phyloP scores from a whole-genome alignment of 768 basidiomycete genomes.

The Boletellus ananiceps region DNA sequence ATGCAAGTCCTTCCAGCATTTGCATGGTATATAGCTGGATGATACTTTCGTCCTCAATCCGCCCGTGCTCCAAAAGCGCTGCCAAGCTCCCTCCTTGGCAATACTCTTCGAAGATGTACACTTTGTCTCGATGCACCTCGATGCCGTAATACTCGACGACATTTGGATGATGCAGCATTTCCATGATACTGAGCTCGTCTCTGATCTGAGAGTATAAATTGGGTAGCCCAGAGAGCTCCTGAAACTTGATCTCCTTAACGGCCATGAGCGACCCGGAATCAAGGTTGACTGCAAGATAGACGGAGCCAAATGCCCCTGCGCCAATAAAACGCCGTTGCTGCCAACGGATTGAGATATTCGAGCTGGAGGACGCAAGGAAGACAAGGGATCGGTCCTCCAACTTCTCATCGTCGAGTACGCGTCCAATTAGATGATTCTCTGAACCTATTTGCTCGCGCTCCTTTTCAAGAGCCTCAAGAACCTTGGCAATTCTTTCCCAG shows the following conservation, averaged over 20 bases:
- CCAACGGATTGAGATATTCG: constrained; percentile 95
- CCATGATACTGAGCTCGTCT: constrained; percentile 97
- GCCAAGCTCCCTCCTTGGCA: constrained; percentile 95
- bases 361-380: constrained; percentile 92
- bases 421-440: constrained; percentile 77
- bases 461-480: constrained; percentile 62
- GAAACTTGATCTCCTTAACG: constrained; percentile 97
- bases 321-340: constrained; percentile 98
- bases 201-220: constrained; percentile 89
- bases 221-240: constrained; percentile 84
- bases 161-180: constrained; percentile 94
- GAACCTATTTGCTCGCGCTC: constrained; percentile 54
- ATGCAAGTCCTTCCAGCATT: constrained; percentile 91
- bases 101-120: constrained; percentile 98
- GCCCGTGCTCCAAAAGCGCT: constrained; percentile 82
- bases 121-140: constrained; percentile 97
- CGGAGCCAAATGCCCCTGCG: constrained; percentile 98
- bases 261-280: constrained; percentile 97
- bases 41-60: constrained; percentile 95
- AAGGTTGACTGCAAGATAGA: constrained; percentile 96
- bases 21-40: constrained; percentile 95
- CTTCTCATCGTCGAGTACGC: constrained; percentile 90
- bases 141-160: constrained; percentile 99
- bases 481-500: constrained; percentile 66
- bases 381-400: constrained; percentile 91